Evolutionary conservation across 2,329 filamentous ascomycete species (phyloP).

Genomic region (Paramyrothecium sp.): DNA sequence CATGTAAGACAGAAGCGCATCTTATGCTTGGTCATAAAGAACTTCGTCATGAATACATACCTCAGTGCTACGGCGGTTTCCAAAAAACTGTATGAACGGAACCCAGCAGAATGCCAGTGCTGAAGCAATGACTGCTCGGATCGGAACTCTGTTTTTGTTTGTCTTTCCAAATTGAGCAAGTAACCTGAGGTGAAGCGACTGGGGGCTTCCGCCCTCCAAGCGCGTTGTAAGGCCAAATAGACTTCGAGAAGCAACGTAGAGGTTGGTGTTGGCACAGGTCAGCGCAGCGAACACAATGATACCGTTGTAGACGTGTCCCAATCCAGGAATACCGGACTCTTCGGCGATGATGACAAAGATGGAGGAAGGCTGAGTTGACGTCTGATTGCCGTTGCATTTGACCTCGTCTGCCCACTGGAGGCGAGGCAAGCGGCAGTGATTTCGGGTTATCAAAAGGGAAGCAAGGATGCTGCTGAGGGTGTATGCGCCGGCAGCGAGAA

Average conservation of each 20-base stretch:
- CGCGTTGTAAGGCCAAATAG: slow-evolving; percentile 28
- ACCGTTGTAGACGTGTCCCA: slow-evolving; percentile 26
- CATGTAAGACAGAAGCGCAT: not conserved
- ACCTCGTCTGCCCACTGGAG: slow-evolving; percentile 16
- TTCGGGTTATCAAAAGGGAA: slow-evolving; percentile 19
- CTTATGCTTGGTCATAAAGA: not conserved
- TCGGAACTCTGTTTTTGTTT: slow-evolving; percentile 29
- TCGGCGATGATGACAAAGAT: slow-evolving; percentile 24
- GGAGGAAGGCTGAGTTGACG: slow-evolving; percentile 9
- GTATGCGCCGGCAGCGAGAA: slow-evolving; percentile 23
- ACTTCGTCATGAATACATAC: not conserved
- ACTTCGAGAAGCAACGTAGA: slow-evolving; percentile 31
- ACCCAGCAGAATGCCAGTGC: slow-evolving; percentile 37
- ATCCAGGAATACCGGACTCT: slow-evolving; percentile 8
- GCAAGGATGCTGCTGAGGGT: slow-evolving; percentile 20
- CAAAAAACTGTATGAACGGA: slow-evolving; percentile 34
- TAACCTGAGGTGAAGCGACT: slow-evolving; percentile 18
- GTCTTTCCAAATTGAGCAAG: slow-evolving; percentile 30
- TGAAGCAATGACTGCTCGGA: slow-evolving; percentile 35
- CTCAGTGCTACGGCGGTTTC: not conserved
- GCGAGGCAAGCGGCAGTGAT: slow-evolving; percentile 18
- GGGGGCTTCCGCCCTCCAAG: slow-evolving; percentile 20
- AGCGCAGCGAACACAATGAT: slow-evolving; percentile 30
- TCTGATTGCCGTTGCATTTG: not conserved
- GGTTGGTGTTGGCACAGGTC: slow-evolving; percentile 29